Evolutionary conservation across 768 basidiomycete species (phyloP), one percentile per base, ranked within the genome.

Genomic region (Fistulinella prunicolor): DNA sequence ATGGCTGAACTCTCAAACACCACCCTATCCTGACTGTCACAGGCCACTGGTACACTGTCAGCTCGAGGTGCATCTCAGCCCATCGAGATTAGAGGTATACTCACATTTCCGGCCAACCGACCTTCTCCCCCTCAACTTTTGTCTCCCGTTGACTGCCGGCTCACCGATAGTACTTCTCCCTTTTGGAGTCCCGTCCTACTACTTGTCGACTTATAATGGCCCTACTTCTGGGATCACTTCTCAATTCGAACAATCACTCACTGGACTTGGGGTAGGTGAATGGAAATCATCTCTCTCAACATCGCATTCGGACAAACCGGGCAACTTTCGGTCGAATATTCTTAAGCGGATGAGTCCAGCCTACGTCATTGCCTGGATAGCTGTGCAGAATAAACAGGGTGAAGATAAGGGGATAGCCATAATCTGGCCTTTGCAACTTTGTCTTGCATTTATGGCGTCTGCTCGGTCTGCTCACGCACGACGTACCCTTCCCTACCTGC

Each of bases 381-480:
- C 75, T 26, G 83, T 90, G 17, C 80, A 88, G 64, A 87, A 87
- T 57, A 82, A 78, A 52, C 86, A 85, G 54, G 86, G 85, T 26
- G 88, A 90, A 62, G 86, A 88, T 54, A 89, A 89, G 56, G 88
- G 88, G 1, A 69, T 87, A 24, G 71, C 77, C n/a, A 70, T 86
- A 41, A 80, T 90, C 52, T 91, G 88, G 72, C 89, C 89, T 2
- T 66, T 76, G 2, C 65, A 71, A 1, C 76, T 91, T 4, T 86
- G 82, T 53, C 73, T 63, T 68, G 70, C 64, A n/a, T 75, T 64
- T 63, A 72, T 56, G 51, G 64, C 71, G 14, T 57, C 68, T 38
- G 61, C 73, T 46, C 61, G 65, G 20, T 63, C 65, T 45, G 42
- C 53, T 9, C 73, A 73, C 54, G 63, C 67, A 40, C 72, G 74